phyloP scores from a whole-genome alignment of 2,329 filamentous ascomycete species.

The Epichloe typhina region DNA sequence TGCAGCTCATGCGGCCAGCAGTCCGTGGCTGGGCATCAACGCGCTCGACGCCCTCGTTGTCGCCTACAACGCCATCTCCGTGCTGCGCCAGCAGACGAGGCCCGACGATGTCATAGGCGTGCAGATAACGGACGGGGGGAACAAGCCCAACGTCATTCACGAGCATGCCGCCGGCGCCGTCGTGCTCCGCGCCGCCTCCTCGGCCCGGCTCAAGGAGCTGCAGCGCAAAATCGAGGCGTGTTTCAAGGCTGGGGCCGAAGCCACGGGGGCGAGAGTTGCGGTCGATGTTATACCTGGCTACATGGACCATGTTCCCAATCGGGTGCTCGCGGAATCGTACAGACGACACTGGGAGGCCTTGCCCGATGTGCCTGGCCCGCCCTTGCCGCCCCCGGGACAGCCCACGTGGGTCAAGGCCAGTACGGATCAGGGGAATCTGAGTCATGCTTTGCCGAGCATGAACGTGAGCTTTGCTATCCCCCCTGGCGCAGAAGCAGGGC shows the following conservation, averaged over 20 bases:
- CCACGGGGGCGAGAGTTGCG: conserved; percentile 32
- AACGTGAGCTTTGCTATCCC: conserved; percentile 38
- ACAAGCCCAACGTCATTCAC: conserved; percentile 42
- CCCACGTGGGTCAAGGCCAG: conserved; percentile 24
- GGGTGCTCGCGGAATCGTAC: conserved; percentile 32
- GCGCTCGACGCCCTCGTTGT: conserved; percentile 42
- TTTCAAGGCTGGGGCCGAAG: conserved; percentile 23
- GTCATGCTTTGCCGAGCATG: conserved; percentile 42
- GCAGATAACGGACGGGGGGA: conserved; percentile 40
- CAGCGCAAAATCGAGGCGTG: conserved; percentile 27
- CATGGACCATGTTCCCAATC: conserved; percentile 42
- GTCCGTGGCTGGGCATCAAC: conserved; percentile 44
- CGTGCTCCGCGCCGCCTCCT: conserved; percentile 29
- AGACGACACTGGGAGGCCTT: conserved; percentile 23
- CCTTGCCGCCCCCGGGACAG: conserved; percentile 20
- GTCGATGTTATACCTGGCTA: conserved; percentile 29
- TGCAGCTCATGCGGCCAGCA: conserved; percentile 40
- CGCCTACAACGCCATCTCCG: conserved; percentile 31
- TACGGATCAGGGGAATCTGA: conserved; percentile 45
- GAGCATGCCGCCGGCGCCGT: conserved; percentile 31
- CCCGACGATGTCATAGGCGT: conserved; percentile 36
- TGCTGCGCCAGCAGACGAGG: conserved; percentile 41
- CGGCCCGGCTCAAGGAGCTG: conserved; percentile 26
- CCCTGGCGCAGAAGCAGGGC: conserved; percentile 18
- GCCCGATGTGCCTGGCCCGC: conserved; percentile 22